Conservation (phyloP, 2,329 filamentous ascomycete genomes). For the Monosporascus ibericus region DNA sequence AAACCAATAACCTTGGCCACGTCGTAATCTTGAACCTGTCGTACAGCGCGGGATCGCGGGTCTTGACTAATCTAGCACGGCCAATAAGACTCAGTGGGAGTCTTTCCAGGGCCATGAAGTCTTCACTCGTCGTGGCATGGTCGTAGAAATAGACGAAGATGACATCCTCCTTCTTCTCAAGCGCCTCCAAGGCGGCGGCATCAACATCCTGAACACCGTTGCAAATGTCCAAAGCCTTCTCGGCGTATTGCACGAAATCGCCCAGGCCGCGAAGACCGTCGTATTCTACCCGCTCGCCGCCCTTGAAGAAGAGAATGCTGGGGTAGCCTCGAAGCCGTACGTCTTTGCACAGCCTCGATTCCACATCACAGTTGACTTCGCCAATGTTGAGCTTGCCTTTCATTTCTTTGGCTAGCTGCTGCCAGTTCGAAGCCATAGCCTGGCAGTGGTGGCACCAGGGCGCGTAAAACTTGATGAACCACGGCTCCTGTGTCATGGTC, state of each 20-base stretch:
- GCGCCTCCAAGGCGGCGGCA: constrained; percentile 64
- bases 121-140: constrained; percentile 85
- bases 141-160: constrained; percentile 98
- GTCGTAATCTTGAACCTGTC: constrained; percentile 92
- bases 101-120: constrained; percentile 82
- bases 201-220: constrained; percentile 77
- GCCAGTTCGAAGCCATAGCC: constrained; percentile 85
- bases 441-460: constrained; percentile 97
- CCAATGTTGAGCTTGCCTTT: constrained; percentile 84
- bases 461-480: constrained; percentile 99
- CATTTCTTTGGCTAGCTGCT: constrained; percentile 86
- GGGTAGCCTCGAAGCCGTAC: constrained; percentile 74
- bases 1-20: constrained; percentile 89
- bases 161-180: constrained; percentile 92
- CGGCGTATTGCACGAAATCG: constrained; percentile 80
- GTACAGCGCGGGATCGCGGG: constrained; percentile 67
- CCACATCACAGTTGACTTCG: constrained; percentile 89
- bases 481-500: constrained; percentile 81
- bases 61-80: constrained; percentile 89
- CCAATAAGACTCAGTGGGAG: constrained; percentile 84
- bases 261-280: constrained; percentile 85
- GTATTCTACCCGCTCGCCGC: constrained; percentile 88
- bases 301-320: constrained; percentile 87
- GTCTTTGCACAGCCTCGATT: constrained; percentile 87
- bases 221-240: constrained; percentile 75